These are phyloP conservation scores for Plasmopara halstedii DNA, from an alignment of 352 stramenopile genomes.

Conservation along the genomic window DNA sequence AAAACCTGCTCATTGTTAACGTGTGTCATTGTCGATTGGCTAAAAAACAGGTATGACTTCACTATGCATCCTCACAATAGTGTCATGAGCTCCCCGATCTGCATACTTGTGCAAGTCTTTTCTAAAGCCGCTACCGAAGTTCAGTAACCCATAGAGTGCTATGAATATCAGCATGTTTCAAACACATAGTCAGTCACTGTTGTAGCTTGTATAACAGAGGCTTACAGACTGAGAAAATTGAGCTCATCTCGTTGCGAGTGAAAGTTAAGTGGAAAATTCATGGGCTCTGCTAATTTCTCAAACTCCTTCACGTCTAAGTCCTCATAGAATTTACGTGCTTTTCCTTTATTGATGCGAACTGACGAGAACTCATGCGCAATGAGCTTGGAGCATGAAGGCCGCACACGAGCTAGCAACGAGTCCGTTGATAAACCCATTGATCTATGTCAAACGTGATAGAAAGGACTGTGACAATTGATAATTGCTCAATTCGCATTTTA, in stretches of 20 bases:
- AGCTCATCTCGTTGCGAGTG: constrained; percentile 61
- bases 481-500: constrained; percentile 4
- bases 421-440: constrained; percentile 25
- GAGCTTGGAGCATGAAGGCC: constrained; percentile 40
- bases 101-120: constrained; percentile 72
- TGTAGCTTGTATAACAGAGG: not conserved
- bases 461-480: constrained; percentile 2
- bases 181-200: not conserved
- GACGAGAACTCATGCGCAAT: constrained; percentile 33
- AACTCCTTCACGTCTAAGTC: constrained; percentile 49
- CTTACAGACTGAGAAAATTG: constrained; percentile 62
- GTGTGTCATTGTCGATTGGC: no score
- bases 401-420: constrained; percentile 40
- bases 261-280: constrained; percentile 74
- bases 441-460: constrained; percentile 1
- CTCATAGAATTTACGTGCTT: constrained; percentile 38
- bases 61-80: constrained; percentile 40
- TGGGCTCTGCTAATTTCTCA: constrained; percentile 29
- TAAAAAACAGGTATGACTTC: no score
- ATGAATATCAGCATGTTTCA: not conserved
- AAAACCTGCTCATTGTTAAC: constrained; percentile 47
- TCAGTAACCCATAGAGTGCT: constrained; percentile 65
- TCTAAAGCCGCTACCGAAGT: constrained; percentile 75
- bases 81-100: constrained; percentile 60
- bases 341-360: constrained; percentile 46